These are phyloP conservation scores for Arachnomyces sp. DNA, from an alignment of 2,329 filamentous ascomycete genomes.

Conservation along the genomic window DNA sequence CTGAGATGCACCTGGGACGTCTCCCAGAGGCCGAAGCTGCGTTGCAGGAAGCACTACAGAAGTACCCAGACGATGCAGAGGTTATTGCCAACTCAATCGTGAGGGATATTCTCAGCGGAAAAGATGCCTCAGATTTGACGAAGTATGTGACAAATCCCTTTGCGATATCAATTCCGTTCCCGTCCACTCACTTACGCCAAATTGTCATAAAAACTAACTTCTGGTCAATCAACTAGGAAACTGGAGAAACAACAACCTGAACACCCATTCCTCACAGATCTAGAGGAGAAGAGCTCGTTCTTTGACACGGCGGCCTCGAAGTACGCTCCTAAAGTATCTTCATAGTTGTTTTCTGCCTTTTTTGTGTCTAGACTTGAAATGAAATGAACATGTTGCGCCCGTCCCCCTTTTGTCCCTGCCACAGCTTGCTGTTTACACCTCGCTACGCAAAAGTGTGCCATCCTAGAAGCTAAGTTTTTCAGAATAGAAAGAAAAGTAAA, in stretches of 20 bases:
- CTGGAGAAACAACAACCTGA: conserved; percentile 50
- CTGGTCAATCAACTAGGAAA: conserved; percentile 16
- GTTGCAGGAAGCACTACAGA: conserved; percentile 67
- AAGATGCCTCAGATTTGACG: conserved; percentile 55
- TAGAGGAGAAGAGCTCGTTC: conserved; percentile 74
- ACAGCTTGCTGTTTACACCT: too few species aligned
- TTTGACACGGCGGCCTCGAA: conserved; percentile 83
- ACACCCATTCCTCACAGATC: conserved; percentile 63
- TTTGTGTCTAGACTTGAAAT: conserved; percentile 13
- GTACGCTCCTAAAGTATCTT: conserved; percentile 69
- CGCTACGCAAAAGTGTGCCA: too few species aligned
- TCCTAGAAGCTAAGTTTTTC: too few species aligned
- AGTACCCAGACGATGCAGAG: conserved; percentile 62
- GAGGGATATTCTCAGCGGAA: conserved; percentile 66
- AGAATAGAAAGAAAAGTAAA: too few species aligned
- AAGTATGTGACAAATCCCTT: conserved; percentile 44
- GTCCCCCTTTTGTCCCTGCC: too few species aligned
- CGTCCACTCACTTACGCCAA: not conserved
- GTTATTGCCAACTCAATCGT: conserved; percentile 79
- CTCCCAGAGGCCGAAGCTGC: conserved; percentile 83
- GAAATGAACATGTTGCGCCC: conserved; percentile 7
- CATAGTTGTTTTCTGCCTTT: conserved; percentile 16
- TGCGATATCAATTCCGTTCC: too few species aligned
- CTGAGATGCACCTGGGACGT: conserved; percentile 82
- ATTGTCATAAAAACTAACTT: conserved; percentile 15